These are phyloP conservation scores for Carex scoparia DNA, from an alignment of 176 grass and related monocot genomes.

Conservation along the genomic window DNA sequence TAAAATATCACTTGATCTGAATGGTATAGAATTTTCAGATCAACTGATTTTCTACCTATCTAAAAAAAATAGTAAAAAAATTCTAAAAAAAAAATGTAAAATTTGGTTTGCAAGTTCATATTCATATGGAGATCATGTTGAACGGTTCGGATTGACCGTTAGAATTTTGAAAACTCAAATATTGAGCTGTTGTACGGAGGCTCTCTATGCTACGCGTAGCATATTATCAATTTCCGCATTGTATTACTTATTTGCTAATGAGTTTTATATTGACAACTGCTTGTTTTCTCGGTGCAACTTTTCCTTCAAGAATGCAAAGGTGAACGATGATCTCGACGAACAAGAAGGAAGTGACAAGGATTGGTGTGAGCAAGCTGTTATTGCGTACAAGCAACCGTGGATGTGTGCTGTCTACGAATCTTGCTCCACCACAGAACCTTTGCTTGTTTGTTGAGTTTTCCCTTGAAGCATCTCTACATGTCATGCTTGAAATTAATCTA, in stretches of 20 bases:
- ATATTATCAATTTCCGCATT: background rate
- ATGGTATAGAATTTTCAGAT: too few species aligned
- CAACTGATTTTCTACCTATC: too few species aligned
- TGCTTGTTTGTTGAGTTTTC: conserved; percentile 26
- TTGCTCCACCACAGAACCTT: conserved; percentile 41
- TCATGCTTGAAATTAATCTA: background rate
- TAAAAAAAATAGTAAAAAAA: too few species aligned
- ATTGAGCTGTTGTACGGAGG: too few species aligned
- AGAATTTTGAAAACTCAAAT: too few species aligned
- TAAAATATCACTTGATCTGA: too few species aligned
- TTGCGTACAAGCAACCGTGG: conserved; percentile 59
- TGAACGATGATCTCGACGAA: conserved; percentile 51
- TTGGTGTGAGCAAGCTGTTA: conserved; percentile 17
- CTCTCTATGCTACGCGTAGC: too few species aligned
- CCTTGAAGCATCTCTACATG: background rate
- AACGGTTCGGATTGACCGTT: too few species aligned
- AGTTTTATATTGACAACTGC: background rate
- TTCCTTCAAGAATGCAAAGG: conserved; percentile 40
- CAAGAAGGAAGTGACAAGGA: conserved; percentile 5
- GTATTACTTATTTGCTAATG: background rate
- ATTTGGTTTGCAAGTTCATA: too few species aligned
- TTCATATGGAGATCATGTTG: too few species aligned
- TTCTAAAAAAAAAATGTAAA: too few species aligned
- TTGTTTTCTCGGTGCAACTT: background rate
- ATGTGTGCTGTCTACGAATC: conserved; percentile 41